Evolutionary conservation across 164 flowering plant genomes (phyloP), one percentile per base, ranked within the genome.

Genomic region (Umbellularia californica): DNA sequence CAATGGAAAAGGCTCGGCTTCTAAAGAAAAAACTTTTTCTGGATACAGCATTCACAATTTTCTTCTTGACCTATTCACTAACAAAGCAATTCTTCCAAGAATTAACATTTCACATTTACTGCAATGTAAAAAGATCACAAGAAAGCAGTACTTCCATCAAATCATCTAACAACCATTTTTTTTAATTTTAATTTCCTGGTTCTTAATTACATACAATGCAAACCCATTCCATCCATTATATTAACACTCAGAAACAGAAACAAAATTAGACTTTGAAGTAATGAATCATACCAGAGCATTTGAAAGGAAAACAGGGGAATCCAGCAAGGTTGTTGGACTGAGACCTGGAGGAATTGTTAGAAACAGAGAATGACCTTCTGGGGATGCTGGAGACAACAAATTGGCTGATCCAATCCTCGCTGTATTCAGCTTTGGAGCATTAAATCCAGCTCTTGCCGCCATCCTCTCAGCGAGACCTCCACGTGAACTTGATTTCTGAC

Each of bases 361-460:
- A 79, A 82, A 88, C 77, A 94, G 89, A 80, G 95, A 89, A 60
- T 72, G 84, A 58, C 78, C 75, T 73, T 85, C 90, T 13, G 83
- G 79, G 52, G 74, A 79, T 15, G 78, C 68, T 2, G 88, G 22
- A 71, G 74, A 71, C 23, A 33, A 83, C 66, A 79, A 78, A 69
- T 87, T 90, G 68, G 82, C 68, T 28, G 88, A 77, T 78, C 84
- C 86, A 47, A 93, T 81, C 64, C 79, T 87, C 74, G 85, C 84
- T 2, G 93, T 90, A 73, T 90, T 89, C 72, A 93, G 70, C 73
- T 77, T 83, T 7, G 92, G 91, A 72, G 95, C 94, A 83, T 86
- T 90, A 69, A 90, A 92, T 14, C 98, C 98, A 75, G 94, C 90
- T 87, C 95, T 84, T 64, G 95, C 93, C 6, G 97, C 98, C 75